Conservation (phyloP, 1,139 yeast species). For the Hanseniaspora gamundiae region DNA sequence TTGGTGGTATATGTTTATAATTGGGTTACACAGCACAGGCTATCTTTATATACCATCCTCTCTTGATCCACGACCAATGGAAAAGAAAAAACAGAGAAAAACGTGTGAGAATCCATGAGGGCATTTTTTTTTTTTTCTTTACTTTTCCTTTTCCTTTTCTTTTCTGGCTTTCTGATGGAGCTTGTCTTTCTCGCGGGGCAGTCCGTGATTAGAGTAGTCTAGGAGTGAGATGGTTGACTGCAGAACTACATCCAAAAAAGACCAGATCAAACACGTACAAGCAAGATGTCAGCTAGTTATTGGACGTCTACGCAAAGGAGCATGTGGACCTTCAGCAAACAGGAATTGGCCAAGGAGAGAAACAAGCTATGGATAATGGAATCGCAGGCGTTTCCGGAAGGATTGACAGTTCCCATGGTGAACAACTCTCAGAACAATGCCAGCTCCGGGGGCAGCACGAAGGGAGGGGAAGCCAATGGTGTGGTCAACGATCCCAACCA, state of each 20-base stretch:
- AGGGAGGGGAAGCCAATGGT: background rate
- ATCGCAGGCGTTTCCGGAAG: constrained; percentile 24
- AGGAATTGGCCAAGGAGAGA: constrained; percentile 32
- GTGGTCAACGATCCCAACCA: background rate
- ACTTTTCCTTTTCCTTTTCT: background rate
- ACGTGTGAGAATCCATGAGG: background rate
- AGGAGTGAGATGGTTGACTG: background rate
- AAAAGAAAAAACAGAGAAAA: background rate
- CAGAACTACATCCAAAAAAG: background rate
- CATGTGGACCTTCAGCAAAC: constrained; percentile 49
- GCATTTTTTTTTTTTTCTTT: background rate
- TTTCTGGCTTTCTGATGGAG: background rate
- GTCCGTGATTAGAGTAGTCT: too few species aligned
- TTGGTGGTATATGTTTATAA: background rate
- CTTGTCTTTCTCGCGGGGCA: too few species aligned
- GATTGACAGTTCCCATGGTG: constrained; percentile 22
- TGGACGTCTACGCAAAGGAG: constrained; percentile 57
- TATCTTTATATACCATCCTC: too few species aligned
- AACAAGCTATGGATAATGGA: constrained; percentile 27
- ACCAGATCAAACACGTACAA: too few species aligned
- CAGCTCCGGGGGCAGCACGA: background rate
- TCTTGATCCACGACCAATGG: background rate
- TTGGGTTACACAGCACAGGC: too few species aligned
- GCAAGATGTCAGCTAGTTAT: constrained; percentile 52
- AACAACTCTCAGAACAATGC: constrained; percentile 10